Conservation (phyloP, 2,329 filamentous ascomycete genomes). For the Alternaria conjuncta region DNA sequence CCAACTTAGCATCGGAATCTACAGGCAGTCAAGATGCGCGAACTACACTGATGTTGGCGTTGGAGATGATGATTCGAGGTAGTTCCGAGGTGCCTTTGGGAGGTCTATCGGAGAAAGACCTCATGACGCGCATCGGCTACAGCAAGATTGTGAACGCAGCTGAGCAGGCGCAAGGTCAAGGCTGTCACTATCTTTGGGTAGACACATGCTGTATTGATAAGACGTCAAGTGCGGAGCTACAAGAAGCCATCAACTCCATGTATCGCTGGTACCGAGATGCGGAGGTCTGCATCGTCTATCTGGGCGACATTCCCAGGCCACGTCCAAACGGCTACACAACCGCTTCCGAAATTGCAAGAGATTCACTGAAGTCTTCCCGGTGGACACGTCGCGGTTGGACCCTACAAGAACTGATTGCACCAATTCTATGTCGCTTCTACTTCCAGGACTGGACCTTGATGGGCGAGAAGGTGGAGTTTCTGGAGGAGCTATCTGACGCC, state of each 20-base stretch:
- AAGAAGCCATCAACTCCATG: conserved; percentile 38
- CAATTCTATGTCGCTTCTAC: conserved; percentile 32
- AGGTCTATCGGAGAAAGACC: conserved; percentile 18
- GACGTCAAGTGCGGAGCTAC: conserved; percentile 27
- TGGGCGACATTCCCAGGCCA: conserved; percentile 22
- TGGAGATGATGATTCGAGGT: conserved; percentile 28
- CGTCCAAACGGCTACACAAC: conserved; percentile 4
- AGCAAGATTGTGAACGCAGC: conserved; percentile 26
- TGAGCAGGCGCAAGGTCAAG: conserved; percentile 14
- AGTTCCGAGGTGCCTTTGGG: conserved; percentile 9
- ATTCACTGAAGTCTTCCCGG: conserved; percentile 24
- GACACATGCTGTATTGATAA: conserved; percentile 38
- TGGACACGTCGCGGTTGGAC: conserved; percentile 41
- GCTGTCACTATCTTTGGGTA: conserved; percentile 30
- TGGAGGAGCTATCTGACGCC: conserved; percentile 29
- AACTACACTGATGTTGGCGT: conserved; percentile 20
- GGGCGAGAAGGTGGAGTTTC: conserved; percentile 34
- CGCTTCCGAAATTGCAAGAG: conserved; percentile 20
- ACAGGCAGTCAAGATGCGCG: conserved; percentile 13
- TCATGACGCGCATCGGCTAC: conserved; percentile 24
- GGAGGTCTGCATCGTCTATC: conserved; percentile 27
- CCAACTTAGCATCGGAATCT: not conserved
- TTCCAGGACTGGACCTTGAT: conserved; percentile 32
- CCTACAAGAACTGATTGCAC: conserved; percentile 38
- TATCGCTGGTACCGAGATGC: conserved; percentile 32